Evolutionary conservation across 345 rosid species (phyloP), one percentile per base, ranked within the genome.

Genomic region (Conringia planisiliqua): DNA sequence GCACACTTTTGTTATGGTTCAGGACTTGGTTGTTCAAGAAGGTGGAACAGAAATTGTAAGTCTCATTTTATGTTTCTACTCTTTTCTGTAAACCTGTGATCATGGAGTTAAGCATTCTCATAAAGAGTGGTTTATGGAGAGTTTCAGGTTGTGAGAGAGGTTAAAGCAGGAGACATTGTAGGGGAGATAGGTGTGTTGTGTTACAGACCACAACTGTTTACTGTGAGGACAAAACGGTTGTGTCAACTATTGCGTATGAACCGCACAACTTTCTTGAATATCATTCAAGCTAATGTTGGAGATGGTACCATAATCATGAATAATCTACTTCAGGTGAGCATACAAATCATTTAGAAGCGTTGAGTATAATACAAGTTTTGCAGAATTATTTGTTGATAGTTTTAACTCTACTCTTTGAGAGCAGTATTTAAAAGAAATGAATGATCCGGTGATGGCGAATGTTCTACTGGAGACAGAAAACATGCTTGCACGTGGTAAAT

Each of bases 101-200:
- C 20, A 18, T 56, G 73, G 78, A 57, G 51, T 27, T 55, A 18
- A 68, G 47, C 16, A 52, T 20, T 4, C 9, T 4, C 16, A 76
- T 58, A 54, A 70, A 24, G 48, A 46, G 42, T 71, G 59, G 26
- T 39, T 30, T 71, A 47, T 82, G 70, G 68, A 29, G 29, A 58
- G 39, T 57, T 76, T 78, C 84, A 91, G 97, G 85, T 78, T 77
- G 83, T 89, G 71, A 84, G 81, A 35, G 94, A 85, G 83, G 91
- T 87, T 16, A 86, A 75, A 81, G 77, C 90, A 13, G 97, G 99
- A 44, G 96, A 92, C 36, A 79, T 92, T 32, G 74, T 88, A 57
- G 98, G 99, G 24, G 99, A 95, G 84, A 86, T 90, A 17, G 98
- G 97, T 5, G 92, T 95, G 29, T 84, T 92, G 66, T 92, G 98